Evolutionary conservation across 306 rosid genomes (phyloP), one percentile per base, ranked within the genome.

Genomic region (Astragalus membranaceus): DNA sequence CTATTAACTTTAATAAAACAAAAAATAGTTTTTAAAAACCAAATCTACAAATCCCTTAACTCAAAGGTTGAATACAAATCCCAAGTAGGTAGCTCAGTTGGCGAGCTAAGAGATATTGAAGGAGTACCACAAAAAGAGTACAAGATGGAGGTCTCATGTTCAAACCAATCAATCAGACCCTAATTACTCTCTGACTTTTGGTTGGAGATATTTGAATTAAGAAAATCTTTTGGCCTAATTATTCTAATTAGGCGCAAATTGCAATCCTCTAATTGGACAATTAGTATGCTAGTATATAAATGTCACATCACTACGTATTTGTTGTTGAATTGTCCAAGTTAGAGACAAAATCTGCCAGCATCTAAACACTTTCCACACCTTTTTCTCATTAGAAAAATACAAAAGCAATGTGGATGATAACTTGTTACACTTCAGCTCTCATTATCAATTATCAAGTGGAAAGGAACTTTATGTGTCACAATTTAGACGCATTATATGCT

Each of bases 321-420:
- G 75, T 63, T 43, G 73, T 79, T 71, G 83, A 73, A 81, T 82
- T 72, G 61, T 81, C 73, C 41, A 76, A 74, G 79, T 72, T 62
- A 15, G 61, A 53, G 83, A 84, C 95, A 84, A 88, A 81, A 14
- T 16, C 69, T 84, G 83, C 83, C 86, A 81, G 80, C 60, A 67
- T 57, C 48, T 26, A 44, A 58, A 48, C 78, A 58, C 86, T 81
- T 74, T 74, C 47, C 43, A 37, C 73, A 39, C 46, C 53, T n/a
- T 61, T 75, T 76, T 70, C 15, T 33, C 12, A 62, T 63, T 72
- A 72, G 53, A 61, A 67, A 52, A 72, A 50, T 77, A 9, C 75
- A 63, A 76, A 82, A 72, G 74, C 50, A 46, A 42, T 56, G 73
- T 36, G 7, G 44, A 75, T 3, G 32, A 76, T 72, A 49, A 76